Conservation (phyloP, 73 alveolate genomes). For the Blepharisma japonicum region DNA sequence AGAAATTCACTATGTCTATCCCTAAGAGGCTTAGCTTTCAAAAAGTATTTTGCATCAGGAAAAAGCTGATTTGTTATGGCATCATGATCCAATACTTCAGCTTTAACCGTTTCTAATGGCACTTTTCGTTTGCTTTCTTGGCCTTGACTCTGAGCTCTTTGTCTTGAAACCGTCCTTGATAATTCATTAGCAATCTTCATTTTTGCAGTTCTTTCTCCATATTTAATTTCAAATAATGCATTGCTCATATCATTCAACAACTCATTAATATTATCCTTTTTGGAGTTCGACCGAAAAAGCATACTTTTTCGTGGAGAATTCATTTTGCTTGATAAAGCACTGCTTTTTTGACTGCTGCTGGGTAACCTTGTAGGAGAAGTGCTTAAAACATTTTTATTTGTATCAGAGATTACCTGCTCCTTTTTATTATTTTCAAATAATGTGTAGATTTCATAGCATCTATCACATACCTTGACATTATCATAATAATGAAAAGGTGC, state of each 20-base stretch:
- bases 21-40: neutral
- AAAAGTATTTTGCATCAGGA: constrained; percentile 12
- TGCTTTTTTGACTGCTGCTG: too few relatives aligned
- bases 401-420: neutral
- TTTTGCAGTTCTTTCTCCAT: neutral
- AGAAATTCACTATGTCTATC: too few relatives aligned
- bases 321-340: too few relatives aligned
- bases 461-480: neutral
- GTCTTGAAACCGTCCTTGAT: neutral
- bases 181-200: neutral
- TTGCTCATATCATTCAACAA: neutral
- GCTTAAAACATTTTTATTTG: neutral
- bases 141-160: neutral
- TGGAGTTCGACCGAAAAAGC: neutral
- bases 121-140: neutral
- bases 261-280: neutral
- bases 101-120: neutral
- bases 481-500: constrained; percentile 21
- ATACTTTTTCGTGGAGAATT: too few relatives aligned
- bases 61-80: neutral
- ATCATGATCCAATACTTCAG: neutral
- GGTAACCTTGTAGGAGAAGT: too few relatives aligned
- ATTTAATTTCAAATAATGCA: neutral
- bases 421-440: neutral
- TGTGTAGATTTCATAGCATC: constrained; percentile 1